Evolutionary conservation across 345 rosid species (phyloP).

Genomic region (Eucalyptus shirleyi): DNA sequence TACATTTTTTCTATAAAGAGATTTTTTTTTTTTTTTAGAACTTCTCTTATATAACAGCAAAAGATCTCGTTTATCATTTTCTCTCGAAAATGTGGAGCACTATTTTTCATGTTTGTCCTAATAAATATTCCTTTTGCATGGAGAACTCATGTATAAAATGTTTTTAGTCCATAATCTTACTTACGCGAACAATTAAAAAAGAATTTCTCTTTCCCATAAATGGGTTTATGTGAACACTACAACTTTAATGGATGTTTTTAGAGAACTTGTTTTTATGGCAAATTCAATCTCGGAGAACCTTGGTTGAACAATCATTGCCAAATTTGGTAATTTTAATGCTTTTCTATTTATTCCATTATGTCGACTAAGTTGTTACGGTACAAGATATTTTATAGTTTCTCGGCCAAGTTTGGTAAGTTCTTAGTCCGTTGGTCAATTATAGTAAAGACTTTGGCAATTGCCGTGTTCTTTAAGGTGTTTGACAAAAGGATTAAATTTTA

Average conservation of each 20-base stretch:
- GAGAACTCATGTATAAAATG: neutral
- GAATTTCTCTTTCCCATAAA: neutral
- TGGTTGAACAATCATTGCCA: neutral
- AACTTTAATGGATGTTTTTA: neutral
- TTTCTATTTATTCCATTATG: neutral
- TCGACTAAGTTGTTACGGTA: neutral
- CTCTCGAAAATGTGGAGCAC: neutral
- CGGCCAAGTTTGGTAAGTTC: neutral
- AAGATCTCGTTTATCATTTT: neutral
- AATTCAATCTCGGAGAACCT: neutral
- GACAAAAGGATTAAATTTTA: neutral
- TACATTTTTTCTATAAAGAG: neutral
- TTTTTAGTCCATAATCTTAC: neutral
- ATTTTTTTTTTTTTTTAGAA: neutral
- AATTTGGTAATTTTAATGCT: neutral
- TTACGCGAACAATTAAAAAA: neutral
- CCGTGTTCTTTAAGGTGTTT: neutral
- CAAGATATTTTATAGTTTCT: neutral
- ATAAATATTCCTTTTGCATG: neutral
- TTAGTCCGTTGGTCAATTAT: neutral
- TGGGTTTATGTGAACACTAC: neutral
- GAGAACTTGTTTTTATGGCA: neutral
- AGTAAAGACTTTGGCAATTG: neutral
- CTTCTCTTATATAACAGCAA: neutral
- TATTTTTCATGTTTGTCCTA: neutral